Evolutionary conservation across 805 yeast species (phyloP), one percentile per base, ranked within the genome.

Genomic region (Tetrapisispora fleetii): DNA sequence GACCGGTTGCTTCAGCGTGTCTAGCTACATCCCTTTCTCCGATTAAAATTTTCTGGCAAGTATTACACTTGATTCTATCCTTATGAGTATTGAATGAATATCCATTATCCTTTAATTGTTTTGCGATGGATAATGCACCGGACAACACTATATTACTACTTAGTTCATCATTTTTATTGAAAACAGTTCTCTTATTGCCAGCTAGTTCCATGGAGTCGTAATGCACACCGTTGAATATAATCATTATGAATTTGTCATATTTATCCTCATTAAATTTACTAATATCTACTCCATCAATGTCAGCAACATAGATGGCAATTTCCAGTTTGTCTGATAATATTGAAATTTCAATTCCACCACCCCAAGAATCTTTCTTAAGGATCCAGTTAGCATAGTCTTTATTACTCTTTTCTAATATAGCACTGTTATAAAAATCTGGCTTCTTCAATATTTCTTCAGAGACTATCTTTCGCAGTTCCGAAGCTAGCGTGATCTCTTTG

Each of bases 341-440:
- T 9, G 80, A 78, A 42, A 84, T 64, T 59, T 85, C 95, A 43
- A 85, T 83, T 2, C 87, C 91, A 7, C 95, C 95, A 30, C 95
- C 95, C 95, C 93, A 85, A 17, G 83, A 74, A 35, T 73, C 78
- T 18, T 73, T 73, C 48, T 73, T 67, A 42, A 59, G 54, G 21
- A 85, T 85, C 91, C 93, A 85, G 7, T 64, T 52, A 33, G 75
- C 64, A 58, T 85, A 85, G 10, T 76, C 74, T 0, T 59, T 57
- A 1, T 67, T 62, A 0, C 74, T 64, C 50, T 69, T 70, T 21
- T 55, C 57, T 43, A 85, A 65, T 3, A 82, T 74, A 0, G 78
- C 82, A 37, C 74, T 81, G 43, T 69, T 71, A 60, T 78, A 84
- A 17, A 68, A 71, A 1, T 63, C 65, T 19, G 75, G 71, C 50